Evolutionary conservation across 345 rosid genomes (phyloP).

Genomic region (Bruguiera parviflora): DNA sequence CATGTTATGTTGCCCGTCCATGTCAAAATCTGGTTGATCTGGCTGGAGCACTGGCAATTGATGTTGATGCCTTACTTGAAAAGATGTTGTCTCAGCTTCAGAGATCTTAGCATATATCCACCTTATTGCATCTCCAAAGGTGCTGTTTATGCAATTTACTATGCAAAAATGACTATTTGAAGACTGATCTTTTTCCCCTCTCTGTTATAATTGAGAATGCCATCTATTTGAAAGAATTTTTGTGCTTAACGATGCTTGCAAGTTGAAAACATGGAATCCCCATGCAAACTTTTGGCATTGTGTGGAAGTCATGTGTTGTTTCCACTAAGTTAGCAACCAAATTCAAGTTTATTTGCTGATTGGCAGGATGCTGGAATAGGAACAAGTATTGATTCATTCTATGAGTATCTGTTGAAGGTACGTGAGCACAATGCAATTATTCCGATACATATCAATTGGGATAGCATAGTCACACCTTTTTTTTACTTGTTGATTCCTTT

Average conservation of each 20-base stretch:
- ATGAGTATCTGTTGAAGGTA: conserved; percentile 95
- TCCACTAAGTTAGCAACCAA: background rate
- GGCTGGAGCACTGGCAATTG: background rate
- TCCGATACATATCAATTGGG: background rate
- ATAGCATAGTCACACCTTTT: background rate
- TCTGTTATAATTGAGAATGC: no score
- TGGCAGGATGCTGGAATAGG: conserved; percentile 99
- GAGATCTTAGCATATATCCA: background rate
- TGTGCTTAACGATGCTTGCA: no score
- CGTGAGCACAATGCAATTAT: background rate
- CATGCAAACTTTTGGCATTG: no score
- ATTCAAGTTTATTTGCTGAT: conserved; percentile 22
- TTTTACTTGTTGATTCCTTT: background rate
- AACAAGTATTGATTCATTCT: conserved; percentile 96
- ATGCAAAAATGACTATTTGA: no score
- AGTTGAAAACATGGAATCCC: no score
- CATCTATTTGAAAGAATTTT: no score
- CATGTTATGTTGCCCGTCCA: no score
- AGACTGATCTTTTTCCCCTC: no score
- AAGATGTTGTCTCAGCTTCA: background rate
- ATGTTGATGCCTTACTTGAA: no score
- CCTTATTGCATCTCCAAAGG: background rate
- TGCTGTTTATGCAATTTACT: background rate
- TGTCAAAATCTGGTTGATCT: background rate
- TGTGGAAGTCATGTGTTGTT: no score